Evolutionary conservation across 129 eudicot genomes (phyloP), one percentile per base, ranked within the genome.

Genomic region (Glebionis coronaria): DNA sequence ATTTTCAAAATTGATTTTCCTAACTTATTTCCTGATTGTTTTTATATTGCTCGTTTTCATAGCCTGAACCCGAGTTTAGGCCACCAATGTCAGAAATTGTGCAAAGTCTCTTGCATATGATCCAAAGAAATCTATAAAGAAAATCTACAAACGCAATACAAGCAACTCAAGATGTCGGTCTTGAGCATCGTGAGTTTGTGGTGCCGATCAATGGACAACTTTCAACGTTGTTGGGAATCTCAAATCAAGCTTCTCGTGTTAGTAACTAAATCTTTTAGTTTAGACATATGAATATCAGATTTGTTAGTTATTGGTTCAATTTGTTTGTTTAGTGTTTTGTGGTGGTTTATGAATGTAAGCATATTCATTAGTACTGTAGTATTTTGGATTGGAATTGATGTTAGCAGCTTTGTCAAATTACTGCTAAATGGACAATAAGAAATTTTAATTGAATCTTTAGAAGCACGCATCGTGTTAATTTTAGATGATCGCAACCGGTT

Each of bases 21-120:
- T 1, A 20, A 18, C 66, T 46, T 14, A 12, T 45, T 27, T 12
- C 18, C 58, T 54, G 42, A 16, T 15, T 14, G 4, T 54, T 28
- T n/a, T n/a, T 5, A 66, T 13, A n/a, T 1, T 78, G 8, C 14
- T 9, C 23, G 15, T 21, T 76, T 21, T 15, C 65, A 31, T 76
- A 93, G 98, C 69, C 83, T 11, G 97, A 86, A 67, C 98, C 96
- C 8, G 98, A 93, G 67, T 93, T 93, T 78, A 80, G 98, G 80
- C 98, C 98, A 15, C 95, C 95, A 0, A 86, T 88, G 88, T 93
- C 98, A 15, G 98, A 93, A 73, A 88, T 92, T 3, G 96, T 88
- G 58, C 79, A 86, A 80, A 81, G 81, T 68, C 84, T 93, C 21
- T 47, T 80, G 75, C 80, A 82, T 61, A 83, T 93, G 97, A 79